phyloP scores from a whole-genome alignment of 208 protist genomes.

The Trypanosomatidae sp. region DNA sequence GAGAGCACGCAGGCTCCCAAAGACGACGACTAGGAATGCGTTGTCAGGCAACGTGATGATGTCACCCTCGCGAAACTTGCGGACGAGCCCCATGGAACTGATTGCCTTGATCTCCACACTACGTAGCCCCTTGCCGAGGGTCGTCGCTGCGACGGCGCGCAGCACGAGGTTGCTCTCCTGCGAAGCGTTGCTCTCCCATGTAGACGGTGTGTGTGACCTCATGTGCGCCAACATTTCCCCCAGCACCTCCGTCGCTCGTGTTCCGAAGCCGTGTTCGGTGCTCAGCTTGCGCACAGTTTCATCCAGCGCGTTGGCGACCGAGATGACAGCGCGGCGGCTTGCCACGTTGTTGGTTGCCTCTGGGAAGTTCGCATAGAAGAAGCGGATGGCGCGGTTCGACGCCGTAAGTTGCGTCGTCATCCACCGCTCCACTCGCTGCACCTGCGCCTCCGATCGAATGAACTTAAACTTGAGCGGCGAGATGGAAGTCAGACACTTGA shows the following conservation, averaged over 20 bases:
- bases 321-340: conserved; percentile 62
- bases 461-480: conserved; percentile 63
- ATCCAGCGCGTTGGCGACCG: conserved; percentile 47
- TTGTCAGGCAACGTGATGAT: conserved; percentile 65
- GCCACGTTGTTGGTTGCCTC: conserved; percentile 71
- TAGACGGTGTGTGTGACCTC: conserved; percentile 40
- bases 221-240: conserved; percentile 41
- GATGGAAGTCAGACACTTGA: conserved; percentile 54
- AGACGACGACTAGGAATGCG: conserved; percentile 72
- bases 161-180: conserved; percentile 59
- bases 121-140: conserved; percentile 59
- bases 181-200: conserved; percentile 50
- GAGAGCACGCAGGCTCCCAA: conserved; percentile 65
- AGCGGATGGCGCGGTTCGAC: conserved; percentile 56
- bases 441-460: conserved; percentile 41
- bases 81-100: conserved; percentile 65
- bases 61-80: conserved; percentile 57
- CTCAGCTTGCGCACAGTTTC: conserved; percentile 47
- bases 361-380: conserved; percentile 75
- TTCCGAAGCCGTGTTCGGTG: conserved; percentile 51
- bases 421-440: conserved; percentile 58
- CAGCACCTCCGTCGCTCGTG: conserved; percentile 39
- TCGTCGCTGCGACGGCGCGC: conserved; percentile 61
- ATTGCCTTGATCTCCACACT: conserved; percentile 59
- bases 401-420: conserved; percentile 48